Base-by-base conservation (phyloP, 108 stramenopile species). In the Seminavis robusta region DNA sequence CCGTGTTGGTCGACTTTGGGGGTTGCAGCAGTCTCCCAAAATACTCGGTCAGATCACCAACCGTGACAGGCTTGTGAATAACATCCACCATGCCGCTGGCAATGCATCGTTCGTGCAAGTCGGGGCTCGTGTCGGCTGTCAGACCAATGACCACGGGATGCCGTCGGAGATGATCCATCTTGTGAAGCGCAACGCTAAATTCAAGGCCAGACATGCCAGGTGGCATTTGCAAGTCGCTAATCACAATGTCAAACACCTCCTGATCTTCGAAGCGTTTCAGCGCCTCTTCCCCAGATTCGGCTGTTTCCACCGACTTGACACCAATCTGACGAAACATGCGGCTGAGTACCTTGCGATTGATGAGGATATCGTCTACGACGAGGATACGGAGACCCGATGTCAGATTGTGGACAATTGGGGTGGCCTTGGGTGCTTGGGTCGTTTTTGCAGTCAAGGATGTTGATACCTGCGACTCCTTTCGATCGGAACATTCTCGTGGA, bases 171-270 rank as follows among this genome's bases (percentile, higher is more conserved):
- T 13, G 34, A n/a, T n/a, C n/a, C n/a, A n/a, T n/a, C n/a, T n/a
- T n/a, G n/a, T n/a, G n/a, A n/a, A n/a, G n/a, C n/a, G n/a, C n/a
- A n/a, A n/a, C n/a, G n/a, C n/a, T n/a, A n/a, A n/a, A n/a, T n/a
- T n/a, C n/a, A n/a, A n/a, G n/a, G n/a, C n/a, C n/a, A n/a, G n/a
- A n/a, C n/a, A n/a, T n/a, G n/a, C n/a, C n/a, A n/a, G n/a, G n/a
- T 8, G 44, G 46, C 58, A 59, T 59, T 33, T 59, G 58, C 19
- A 59, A 29, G 31, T 59, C 58, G 31, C 30, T 59, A 7, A 59
- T 34, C 45, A 59, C 58, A 9, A 59, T 29, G 17, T 59, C 46
- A 24, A 24, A 59, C 4, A 29, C 33, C 2, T 44, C 46, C 30
- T 47, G 17, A 21, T 36, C 30, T 5, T n/a, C n/a, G n/a, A 30